Conservation (phyloP, 2,329 filamentous ascomycete genomes). For the Leptosphaerulina australis region DNA sequence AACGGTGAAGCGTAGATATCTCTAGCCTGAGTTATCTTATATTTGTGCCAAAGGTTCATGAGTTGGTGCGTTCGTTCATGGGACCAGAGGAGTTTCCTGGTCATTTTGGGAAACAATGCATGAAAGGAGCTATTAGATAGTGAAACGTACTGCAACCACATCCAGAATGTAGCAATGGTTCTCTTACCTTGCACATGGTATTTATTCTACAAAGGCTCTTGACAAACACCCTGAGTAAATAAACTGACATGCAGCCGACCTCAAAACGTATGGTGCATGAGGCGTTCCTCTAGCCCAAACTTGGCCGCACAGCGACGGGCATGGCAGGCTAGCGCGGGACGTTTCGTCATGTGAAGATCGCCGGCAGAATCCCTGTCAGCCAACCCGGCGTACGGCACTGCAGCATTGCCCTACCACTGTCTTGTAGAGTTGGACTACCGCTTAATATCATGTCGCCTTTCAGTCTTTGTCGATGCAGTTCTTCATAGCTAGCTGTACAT, state of each 20-base stretch:
- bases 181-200: not conserved
- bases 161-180: not conserved
- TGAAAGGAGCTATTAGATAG: slow-evolving; percentile 1
- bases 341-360: slow-evolving; percentile 28
- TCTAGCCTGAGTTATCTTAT: slow-evolving; percentile 3
- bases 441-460: slow-evolving; percentile 22
- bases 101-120: not conserved
- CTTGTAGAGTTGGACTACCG: not conserved
- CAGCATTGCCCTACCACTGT: slow-evolving; percentile 9
- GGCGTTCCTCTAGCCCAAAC: not conserved
- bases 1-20: slow-evolving; percentile 36
- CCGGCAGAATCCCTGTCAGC: slow-evolving; percentile 22
- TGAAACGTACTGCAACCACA: not conserved
- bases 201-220: too few relatives aligned
- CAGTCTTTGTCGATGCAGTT: slow-evolving; percentile 6
- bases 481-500: slow-evolving; percentile 12
- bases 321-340: slow-evolving; percentile 20
- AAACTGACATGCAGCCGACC: too few relatives aligned
- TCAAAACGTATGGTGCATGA: not conserved
- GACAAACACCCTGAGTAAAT: too few relatives aligned
- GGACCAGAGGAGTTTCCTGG: not conserved
- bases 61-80: not conserved
- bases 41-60: not conserved
- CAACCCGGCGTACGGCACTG: slow-evolving; percentile 22
- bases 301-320: slow-evolving; percentile 21